These are phyloP conservation scores for Colletotrichum liaoningense DNA, from an alignment of 2,329 filamentous ascomycete genomes.

Conservation along the genomic window DNA sequence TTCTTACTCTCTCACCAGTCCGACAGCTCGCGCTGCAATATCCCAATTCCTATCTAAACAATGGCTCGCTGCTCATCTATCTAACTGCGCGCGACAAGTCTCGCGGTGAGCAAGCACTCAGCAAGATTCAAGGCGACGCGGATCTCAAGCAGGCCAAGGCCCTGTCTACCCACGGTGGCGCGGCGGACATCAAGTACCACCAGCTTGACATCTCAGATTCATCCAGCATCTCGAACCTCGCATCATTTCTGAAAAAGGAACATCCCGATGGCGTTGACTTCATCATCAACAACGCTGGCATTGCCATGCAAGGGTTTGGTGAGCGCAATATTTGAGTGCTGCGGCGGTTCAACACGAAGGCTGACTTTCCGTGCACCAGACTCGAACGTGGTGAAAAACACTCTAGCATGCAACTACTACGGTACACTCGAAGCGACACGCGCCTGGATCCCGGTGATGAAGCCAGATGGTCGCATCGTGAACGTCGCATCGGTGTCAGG, in stretches of 20 bases:
- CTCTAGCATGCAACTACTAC: conserved; percentile 63
- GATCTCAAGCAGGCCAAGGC: conserved; percentile 58
- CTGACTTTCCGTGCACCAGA: background rate
- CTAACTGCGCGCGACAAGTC: conserved; percentile 61
- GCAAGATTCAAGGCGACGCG: conserved; percentile 53
- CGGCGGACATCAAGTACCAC: conserved; percentile 59
- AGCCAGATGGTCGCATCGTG: conserved; percentile 56
- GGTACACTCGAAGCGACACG: conserved; percentile 58
- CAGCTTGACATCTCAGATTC: conserved; percentile 59
- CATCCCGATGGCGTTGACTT: conserved; percentile 63
- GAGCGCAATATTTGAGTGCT: conserved; percentile 42
- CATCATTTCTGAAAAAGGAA: conserved; percentile 51
- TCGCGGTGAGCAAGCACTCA: conserved; percentile 58
- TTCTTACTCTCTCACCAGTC: conserved; percentile 46
- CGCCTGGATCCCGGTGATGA: conserved; percentile 57
- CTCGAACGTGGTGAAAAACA: conserved; percentile 57
- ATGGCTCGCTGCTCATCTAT: conserved; percentile 62
- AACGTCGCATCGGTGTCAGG: conserved; percentile 61
- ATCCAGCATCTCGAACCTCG: conserved; percentile 55
- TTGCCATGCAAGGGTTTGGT: conserved; percentile 59
- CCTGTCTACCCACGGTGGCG: conserved; percentile 50
- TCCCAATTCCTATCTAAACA: conserved; percentile 58
- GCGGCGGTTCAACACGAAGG: background rate
- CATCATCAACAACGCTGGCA: conserved; percentile 65
- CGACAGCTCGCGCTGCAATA: conserved; percentile 65